phyloP scores from a whole-genome alignment of 495 filamentous ascomycete species.

The Podospora tetraspora region DNA sequence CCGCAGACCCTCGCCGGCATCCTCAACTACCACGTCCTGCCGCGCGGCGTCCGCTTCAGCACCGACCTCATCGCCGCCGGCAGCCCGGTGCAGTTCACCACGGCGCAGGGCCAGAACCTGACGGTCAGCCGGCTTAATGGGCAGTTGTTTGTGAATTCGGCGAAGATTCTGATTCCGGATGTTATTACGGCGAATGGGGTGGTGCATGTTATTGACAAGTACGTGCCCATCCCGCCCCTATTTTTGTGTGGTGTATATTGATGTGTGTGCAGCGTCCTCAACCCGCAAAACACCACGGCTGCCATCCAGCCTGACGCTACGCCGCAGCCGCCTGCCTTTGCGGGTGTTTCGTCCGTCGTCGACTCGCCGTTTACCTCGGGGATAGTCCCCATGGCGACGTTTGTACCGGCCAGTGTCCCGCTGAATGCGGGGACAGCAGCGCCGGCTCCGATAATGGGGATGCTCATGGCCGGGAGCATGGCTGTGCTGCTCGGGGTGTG shows the following conservation, averaged over 20 bases:
- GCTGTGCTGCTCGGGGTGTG: slow-evolving; percentile 10
- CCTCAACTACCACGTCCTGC: slow-evolving; percentile 32
- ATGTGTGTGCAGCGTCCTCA: slow-evolving; percentile 20
- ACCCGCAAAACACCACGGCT: slow-evolving; percentile 28
- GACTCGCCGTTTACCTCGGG: slow-evolving; percentile 40
- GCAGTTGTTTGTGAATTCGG: slow-evolving; percentile 47
- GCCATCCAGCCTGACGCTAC: slow-evolving; percentile 26
- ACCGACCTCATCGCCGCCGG: slow-evolving; percentile 28
- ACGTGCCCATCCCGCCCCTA: not conserved
- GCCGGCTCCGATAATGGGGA: slow-evolving; percentile 4
- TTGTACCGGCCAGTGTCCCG: slow-evolving; percentile 29
- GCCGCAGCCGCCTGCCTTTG: slow-evolving; percentile 36
- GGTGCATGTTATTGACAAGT: slow-evolving; percentile 49
- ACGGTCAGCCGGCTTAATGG: slow-evolving; percentile 38
- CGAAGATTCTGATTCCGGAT: slow-evolving; percentile 42
- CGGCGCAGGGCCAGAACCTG: slow-evolving; percentile 32
- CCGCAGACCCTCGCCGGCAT: slow-evolving; percentile 18
- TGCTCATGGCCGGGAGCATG: slow-evolving; percentile 7
- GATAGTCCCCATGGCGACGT: slow-evolving; percentile 35
- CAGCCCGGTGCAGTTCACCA: slow-evolving; percentile 26
- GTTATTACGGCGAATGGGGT: slow-evolving; percentile 50
- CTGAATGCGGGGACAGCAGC: slow-evolving; percentile 10
- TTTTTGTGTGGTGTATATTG: not conserved
- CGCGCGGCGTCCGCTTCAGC: slow-evolving; percentile 39
- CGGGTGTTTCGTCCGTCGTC: slow-evolving; percentile 19